Evolutionary conservation across 208 protist genomes (phyloP).

Genomic region (Blastocrithidia nonstop): DNA sequence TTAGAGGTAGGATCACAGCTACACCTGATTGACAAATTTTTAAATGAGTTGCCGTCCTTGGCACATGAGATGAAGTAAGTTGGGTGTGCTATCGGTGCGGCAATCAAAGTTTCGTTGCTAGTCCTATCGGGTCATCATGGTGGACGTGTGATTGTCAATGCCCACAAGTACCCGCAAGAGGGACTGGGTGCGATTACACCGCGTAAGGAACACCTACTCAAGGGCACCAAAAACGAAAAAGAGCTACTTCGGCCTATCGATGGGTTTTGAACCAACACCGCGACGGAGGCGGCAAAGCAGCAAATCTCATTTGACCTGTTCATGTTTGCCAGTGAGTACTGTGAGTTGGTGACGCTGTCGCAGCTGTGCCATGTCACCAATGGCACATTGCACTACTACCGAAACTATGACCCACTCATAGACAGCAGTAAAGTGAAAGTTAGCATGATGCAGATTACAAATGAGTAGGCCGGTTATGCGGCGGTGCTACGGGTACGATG

Average conservation of each 20-base stretch:
- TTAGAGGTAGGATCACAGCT: conserved; percentile 57
- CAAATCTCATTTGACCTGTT: conserved; percentile 85
- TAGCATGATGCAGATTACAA: conserved; percentile 29
- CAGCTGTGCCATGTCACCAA: conserved; percentile 70
- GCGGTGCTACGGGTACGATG: conserved; percentile 85
- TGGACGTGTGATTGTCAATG: conserved; percentile 49
- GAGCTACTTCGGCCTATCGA: conserved; percentile 63
- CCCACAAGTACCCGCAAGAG: conserved; percentile 26
- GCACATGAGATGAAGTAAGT: conserved; percentile 31
- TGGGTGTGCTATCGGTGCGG: conserved; percentile 58
- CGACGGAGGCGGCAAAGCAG: conserved; percentile 41
- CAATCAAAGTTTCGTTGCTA: conserved; percentile 57
- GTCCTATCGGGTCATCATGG: conserved; percentile 67
- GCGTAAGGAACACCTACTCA: conserved; percentile 73
- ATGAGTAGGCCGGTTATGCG: conserved; percentile 70
- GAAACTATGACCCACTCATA: conserved; percentile 49
- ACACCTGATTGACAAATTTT: conserved; percentile 26
- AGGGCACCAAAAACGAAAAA: conserved; percentile 82
- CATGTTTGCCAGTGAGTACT: conserved; percentile 55
- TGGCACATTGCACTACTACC: conserved; percentile 55
- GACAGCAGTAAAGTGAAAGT: conserved; percentile 51
- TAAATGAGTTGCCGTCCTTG: conserved; percentile 24
- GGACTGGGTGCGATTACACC: conserved; percentile 52
- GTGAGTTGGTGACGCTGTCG: conserved; percentile 79
- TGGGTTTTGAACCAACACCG: conserved; percentile 72